Evolutionary conservation across 805 yeast species (phyloP).

Genomic region (Saccharomycopsis sp.): DNA sequence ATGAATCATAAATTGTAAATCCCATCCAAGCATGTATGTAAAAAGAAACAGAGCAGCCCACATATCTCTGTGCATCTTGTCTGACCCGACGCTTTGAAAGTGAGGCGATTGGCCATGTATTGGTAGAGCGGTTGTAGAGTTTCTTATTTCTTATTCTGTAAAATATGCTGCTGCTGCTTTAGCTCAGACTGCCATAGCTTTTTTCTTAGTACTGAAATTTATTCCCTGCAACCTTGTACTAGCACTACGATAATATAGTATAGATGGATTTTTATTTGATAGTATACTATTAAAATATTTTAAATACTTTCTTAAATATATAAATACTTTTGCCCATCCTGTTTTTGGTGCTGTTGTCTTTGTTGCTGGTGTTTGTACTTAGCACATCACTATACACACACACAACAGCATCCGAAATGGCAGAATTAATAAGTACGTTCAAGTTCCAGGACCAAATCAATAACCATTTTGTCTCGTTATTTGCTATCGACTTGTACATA

Average conservation of each 20-base stretch:
- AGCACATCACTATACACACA: background rate
- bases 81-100: too few species aligned
- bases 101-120: background rate
- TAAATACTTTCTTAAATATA: too few species aligned
- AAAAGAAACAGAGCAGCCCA: background rate
- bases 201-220: background rate
- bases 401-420: background rate
- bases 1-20: background rate
- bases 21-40: background rate
- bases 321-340: background rate
- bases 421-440: background rate
- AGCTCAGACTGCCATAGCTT: background rate
- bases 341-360: too few species aligned
- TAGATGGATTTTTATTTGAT: too few species aligned
- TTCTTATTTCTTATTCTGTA: background rate
- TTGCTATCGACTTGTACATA: background rate
- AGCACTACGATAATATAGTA: too few species aligned
- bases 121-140: background rate
- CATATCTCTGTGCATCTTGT: too few species aligned
- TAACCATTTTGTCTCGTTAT: background rate
- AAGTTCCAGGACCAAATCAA: slow-evolving; percentile 1
- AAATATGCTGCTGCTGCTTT: background rate
- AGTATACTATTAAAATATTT: background rate
- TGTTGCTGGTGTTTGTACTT: background rate
- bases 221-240: background rate